Conservation (phyloP, 2,329 filamentous ascomycete genomes). For the Xylaria polymorpha region DNA sequence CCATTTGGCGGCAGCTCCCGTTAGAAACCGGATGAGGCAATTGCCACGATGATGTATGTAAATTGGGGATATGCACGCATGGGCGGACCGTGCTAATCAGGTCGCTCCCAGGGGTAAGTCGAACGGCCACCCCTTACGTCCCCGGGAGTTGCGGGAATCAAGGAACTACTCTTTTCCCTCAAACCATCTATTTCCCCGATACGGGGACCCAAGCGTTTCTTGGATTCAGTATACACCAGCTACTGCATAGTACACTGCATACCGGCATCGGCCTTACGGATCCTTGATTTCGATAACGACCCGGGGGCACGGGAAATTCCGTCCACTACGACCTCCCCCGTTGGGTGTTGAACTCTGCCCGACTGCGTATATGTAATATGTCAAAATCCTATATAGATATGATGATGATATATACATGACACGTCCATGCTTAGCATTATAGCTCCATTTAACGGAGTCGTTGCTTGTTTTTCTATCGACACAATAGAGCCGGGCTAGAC, state of each 20-base stretch:
- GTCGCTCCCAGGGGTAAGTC: constrained; percentile 12
- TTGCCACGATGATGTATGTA: constrained; percentile 13
- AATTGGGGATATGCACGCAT: constrained; percentile 15
- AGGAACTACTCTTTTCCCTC: constrained; percentile 3
- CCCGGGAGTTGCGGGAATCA: constrained; percentile 15
- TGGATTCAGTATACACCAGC: neutral
- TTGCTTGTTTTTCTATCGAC: neutral
- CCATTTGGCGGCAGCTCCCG: constrained; percentile 29
- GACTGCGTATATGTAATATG: neutral
- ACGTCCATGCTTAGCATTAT: constrained; percentile 1
- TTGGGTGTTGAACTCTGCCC: neutral
- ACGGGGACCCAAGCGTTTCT: neutral
- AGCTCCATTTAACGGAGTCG: neutral
- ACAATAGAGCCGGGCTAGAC: constrained; percentile 1
- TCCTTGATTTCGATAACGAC: constrained; percentile 22
- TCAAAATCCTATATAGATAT: neutral
- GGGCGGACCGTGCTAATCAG: constrained; percentile 17
- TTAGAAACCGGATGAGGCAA: constrained; percentile 7
- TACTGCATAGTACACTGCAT: constrained; percentile 2
- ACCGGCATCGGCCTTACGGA: constrained; percentile 22
- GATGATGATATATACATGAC: neutral
- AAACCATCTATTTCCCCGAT: neutral
- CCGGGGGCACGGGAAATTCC: constrained; percentile 19
- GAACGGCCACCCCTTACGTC: constrained; percentile 13
- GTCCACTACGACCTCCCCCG: constrained; percentile 6